These are phyloP conservation scores for Phenoliferia sp. DNA, from an alignment of 1,284 basidiomycete species.

Conservation along the genomic window DNA sequence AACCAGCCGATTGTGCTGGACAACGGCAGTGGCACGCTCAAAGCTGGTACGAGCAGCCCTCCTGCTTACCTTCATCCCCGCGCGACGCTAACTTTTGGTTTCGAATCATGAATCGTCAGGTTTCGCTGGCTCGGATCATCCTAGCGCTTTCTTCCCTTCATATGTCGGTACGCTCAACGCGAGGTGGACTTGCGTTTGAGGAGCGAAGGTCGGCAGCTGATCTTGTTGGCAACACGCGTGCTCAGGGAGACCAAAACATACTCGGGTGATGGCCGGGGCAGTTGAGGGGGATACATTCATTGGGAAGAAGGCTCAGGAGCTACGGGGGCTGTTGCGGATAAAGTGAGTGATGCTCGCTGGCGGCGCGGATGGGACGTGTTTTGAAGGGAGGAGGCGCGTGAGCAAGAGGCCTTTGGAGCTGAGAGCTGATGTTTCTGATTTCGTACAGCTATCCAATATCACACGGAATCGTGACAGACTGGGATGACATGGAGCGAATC, in stretches of 20 bases:
- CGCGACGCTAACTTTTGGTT: background rate
- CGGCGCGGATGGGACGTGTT: background rate
- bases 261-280: slow-evolving; percentile 89
- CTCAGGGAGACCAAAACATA: slow-evolving; percentile 86
- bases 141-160: slow-evolving; percentile 95
- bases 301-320: slow-evolving; percentile 86
- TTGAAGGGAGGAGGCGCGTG: background rate
- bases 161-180: slow-evolving; percentile 63
- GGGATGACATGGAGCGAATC: slow-evolving; percentile 98
- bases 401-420: background rate
- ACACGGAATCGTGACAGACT: slow-evolving; percentile 64
- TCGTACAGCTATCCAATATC: slow-evolving; percentile 86
- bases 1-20: slow-evolving; percentile 32
- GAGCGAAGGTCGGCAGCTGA: background rate
- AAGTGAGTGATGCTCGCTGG: slow-evolving; percentile 15
- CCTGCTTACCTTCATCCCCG: background rate
- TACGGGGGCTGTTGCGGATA: slow-evolving; percentile 87
- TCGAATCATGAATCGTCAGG: background rate
- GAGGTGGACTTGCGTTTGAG: slow-evolving; percentile 38
- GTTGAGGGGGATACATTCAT: slow-evolving; percentile 91
- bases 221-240: background rate
- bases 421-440: background rate
- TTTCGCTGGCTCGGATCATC: slow-evolving; percentile 95
- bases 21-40: slow-evolving; percentile 93
- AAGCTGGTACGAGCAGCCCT: slow-evolving; percentile 61